Conservation (phyloP, 2,329 filamentous ascomycete species). For the Colletotrichum costaricense region DNA sequence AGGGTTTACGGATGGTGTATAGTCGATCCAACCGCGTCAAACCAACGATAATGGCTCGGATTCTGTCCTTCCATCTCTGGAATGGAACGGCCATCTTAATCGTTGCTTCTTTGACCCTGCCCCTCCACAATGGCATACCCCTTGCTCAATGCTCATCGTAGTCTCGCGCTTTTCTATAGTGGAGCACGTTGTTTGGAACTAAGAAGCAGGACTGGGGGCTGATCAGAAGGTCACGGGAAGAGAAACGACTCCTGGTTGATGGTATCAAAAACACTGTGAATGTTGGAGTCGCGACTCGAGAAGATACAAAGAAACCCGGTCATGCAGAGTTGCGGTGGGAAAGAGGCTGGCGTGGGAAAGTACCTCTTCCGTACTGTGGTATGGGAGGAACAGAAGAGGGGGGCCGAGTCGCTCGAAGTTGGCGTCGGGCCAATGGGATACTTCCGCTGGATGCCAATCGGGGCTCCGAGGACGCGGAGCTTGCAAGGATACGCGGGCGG, state of each 20-base stretch:
- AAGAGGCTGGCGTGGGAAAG: not conserved
- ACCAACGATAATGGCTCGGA: not conserved
- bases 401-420: conserved; percentile 11
- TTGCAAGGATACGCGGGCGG: conserved; percentile 12
- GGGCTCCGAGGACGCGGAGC: conserved; percentile 12
- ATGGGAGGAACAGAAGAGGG: not conserved
- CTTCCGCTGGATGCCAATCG: conserved; percentile 9
- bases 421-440: conserved; percentile 15
- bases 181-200: conserved; percentile 17
- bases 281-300: not conserved
- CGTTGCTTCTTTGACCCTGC: conserved; percentile 27
- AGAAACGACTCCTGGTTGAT: not conserved
- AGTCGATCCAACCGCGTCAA: not conserved
- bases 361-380: too few relatives aligned
- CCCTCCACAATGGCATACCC: not conserved
- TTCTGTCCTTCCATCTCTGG: conserved; percentile 16
- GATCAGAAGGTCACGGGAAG: conserved; percentile 10
- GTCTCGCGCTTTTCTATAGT: conserved; percentile 2
- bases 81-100: conserved; percentile 16
- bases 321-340: not conserved
- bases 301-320: conserved; percentile 4
- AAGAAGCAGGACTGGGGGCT: not conserved
- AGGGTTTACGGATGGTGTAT: not conserved
- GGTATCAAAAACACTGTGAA: not conserved
- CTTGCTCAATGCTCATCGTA: not conserved